Conservation (phyloP, 2,329 filamentous ascomycete species). For the Trichoderma pleuroti region DNA sequence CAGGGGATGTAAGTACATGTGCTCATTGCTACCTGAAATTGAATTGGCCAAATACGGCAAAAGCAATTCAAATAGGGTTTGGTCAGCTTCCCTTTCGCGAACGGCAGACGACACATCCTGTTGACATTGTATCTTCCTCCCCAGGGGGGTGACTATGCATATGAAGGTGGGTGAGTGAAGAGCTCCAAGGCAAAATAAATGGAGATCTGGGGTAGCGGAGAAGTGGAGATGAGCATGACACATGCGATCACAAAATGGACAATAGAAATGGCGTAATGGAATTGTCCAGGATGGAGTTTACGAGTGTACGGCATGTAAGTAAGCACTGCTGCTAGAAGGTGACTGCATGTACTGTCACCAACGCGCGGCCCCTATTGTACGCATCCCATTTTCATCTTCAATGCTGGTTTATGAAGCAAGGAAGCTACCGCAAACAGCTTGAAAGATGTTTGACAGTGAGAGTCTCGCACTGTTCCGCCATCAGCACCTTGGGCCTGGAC, state of each 20-base stretch:
- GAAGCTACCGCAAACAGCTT: neutral
- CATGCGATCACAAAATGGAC: neutral
- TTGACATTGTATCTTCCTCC: conserved; percentile 8
- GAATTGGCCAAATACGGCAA: neutral
- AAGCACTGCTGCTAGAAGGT: neutral
- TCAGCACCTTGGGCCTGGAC: neutral
- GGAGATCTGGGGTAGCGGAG: conserved; percentile 16
- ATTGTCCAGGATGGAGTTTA: neutral
- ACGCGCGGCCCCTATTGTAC: neutral
- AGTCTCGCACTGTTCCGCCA: neutral
- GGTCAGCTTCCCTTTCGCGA: conserved; percentile 14
- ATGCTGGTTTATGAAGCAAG: no score
- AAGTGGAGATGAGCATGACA: conserved; percentile 8
- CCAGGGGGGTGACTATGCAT: neutral
- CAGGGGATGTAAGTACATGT: neutral
- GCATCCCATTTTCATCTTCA: neutral
- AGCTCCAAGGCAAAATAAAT: conserved; percentile 5
- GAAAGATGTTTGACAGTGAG: neutral
- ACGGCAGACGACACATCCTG: conserved; percentile 13
- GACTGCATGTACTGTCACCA: neutral
- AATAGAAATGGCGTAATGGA: conserved; percentile 10
- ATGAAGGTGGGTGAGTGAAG: conserved; percentile 13
- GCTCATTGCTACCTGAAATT: neutral
- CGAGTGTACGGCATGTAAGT: neutral
- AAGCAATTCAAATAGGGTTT: neutral